Evolutionary conservation across 2,329 filamentous ascomycete genomes (phyloP).

Genomic region (Capronia epimyces): DNA sequence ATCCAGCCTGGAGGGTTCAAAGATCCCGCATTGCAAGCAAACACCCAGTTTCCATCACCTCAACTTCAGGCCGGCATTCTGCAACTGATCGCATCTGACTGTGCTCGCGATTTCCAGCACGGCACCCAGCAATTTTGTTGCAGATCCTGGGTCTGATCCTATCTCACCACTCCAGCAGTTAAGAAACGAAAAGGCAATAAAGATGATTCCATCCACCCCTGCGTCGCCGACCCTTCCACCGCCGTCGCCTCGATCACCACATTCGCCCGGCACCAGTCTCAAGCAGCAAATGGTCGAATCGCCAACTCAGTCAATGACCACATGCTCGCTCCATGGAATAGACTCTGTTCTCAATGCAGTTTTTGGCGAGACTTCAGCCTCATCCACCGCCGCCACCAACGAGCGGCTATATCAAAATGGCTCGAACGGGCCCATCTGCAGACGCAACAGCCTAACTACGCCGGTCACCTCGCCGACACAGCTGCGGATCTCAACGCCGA

Average conservation of each 20-base stretch:
- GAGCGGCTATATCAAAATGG: too few species aligned
- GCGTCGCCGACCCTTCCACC: constrained; percentile 11
- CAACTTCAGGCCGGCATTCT: neutral
- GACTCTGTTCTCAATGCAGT: neutral
- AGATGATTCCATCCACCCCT: constrained; percentile 14
- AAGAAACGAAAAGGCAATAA: neutral
- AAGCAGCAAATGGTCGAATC: constrained; percentile 1
- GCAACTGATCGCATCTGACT: neutral
- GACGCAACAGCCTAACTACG: constrained; percentile 17
- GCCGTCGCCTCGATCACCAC: constrained; percentile 15
- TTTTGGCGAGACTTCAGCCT: neutral
- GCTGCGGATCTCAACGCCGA: constrained; percentile 3
- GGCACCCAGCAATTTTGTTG: too few species aligned
- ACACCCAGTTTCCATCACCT: neutral
- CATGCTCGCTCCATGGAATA: constrained; percentile 1
- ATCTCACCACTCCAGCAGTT: neutral
- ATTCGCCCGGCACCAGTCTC: constrained; percentile 1
- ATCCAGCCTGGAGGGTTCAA: neutral
- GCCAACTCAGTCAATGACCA: constrained; percentile 3
- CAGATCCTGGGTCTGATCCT: neutral
- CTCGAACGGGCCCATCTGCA: constrained; percentile 10
- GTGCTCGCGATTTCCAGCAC: too few species aligned
- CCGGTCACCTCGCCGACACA: constrained; percentile 15
- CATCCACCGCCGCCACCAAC: neutral
- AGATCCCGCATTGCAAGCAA: neutral